Base-by-base conservation (phyloP, 2,329 filamentous ascomycete genomes). In the Paraphoma chrysanthemicola region DNA sequence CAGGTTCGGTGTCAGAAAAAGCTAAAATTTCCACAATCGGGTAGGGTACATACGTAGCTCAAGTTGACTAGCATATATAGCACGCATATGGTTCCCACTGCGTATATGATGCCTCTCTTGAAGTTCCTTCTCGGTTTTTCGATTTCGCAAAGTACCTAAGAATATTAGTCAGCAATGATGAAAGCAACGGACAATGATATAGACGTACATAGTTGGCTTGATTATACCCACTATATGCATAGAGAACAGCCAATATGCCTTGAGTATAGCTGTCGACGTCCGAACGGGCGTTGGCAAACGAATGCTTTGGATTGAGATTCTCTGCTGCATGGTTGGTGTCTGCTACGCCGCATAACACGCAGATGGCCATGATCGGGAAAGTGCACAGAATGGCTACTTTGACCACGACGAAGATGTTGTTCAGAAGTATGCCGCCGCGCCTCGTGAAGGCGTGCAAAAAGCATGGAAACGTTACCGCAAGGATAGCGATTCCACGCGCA, bases 381-480 rank as follows among this genome's bases (percentile, higher is more conserved):
- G 14, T 29, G 41, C 51, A 54, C 14, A 54, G 42, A 1, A 85
- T 78, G 44, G 73, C 62, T 3, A 84, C 67, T 60, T 86, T 86
- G 55, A 83, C 62, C 3, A 80, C 67, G 3, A 83, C 83, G 31
- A 86, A 72, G n/a, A 77, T 23, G 57, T 85, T 85, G 65, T 83
- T 84, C 23, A 85, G 63, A 18, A 75, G 65, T 43, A 86, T 83
- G 2, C 84, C 84, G 3, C 81, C 82, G 7, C 78, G 73, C 28
- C 84, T 74, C 43, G 81, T 85, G 29, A 74, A 66, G 3, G 70
- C 77, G 56, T 86, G 83, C 1, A 85, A 75, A 16, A 83, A 72
- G 53, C 82, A 82, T 3, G 80, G 78, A 10, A 79, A 60, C 0
- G 77, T 77, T 7, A 81, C 74, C 0, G 78, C 72, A 4, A 69